Evolutionary conservation across 768 basidiomycete species (phyloP), one percentile per base, ranked within the genome.

Genomic region (Naematelia encephala): DNA sequence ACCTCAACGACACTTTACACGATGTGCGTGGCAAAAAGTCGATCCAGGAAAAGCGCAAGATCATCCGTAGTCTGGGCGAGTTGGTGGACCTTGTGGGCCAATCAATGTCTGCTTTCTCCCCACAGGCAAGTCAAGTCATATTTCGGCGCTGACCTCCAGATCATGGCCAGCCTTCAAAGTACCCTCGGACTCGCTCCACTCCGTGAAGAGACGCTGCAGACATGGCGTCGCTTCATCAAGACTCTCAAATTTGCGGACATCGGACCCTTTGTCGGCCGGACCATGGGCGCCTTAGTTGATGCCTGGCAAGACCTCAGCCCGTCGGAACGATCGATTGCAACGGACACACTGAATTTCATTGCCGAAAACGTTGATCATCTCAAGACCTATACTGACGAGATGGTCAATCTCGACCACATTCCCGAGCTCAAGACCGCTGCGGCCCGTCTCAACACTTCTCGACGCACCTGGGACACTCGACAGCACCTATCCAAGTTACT

Each of bases 101-200:
- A 5, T 79, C 84, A 0, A 87, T 94, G 65, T 83, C 81, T 45
- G 84, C 83, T 47, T 87, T 91, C 54, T 86, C 90, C 3, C 90
- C 91, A 19, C 94, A 97, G 85, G 94, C 91, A 66, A 56, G 80
- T 74, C 19, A 56, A 1, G 50, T 39, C 21, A 19, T 21, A 19
- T 29, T 28, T 19, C n/a, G 34, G 13, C 13, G 30, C 44, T 60
- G 26, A 59, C 65, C 12, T 27, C 8, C 65, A 99, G 94, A 87
- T 97, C 66, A 91, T 98, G 89, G 91, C 94, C 0, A 91, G 88
- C 16, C 83, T 99, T 39, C 94, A 98, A 78, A 91, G 89, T 4
- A 89, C 87, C 79, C 82, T 96, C n/a, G 77, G 80, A 29, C 81
- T 90, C 11, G 82, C 83, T 0, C 87, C 87, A 60, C 81, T 99